Percentiles rank a stretch among this genome's conserved stretches.
These are phyloP conservation scores for Backusella sp. DNA, from an alignment of 192 early-diverging fungal species.

Conservation along the genomic window DNA sequence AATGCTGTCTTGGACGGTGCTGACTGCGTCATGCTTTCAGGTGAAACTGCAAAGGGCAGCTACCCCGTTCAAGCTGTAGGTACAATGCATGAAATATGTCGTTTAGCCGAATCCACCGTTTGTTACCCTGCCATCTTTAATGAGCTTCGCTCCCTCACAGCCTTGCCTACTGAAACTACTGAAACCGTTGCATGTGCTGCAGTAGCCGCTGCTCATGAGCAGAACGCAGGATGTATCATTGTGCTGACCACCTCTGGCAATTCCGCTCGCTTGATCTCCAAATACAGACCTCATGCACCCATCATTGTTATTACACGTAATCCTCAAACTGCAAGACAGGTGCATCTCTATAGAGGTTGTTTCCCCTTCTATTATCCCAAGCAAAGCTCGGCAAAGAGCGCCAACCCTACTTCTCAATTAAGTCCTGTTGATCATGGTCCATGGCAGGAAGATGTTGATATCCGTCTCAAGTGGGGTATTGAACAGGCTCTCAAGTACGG, in stretches of 20 bases:
- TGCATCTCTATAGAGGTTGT: conserved; percentile 80
- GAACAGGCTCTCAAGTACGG: conserved; percentile 68
- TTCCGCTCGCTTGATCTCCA: conserved; percentile 86
- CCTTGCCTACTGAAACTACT: conserved; percentile 76
- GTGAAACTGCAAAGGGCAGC: conserved; percentile 95
- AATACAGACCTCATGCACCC: conserved; percentile 91
- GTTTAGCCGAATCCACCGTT: conserved; percentile 89
- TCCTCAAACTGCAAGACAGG: conserved; percentile 66
- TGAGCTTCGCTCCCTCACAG: conserved; percentile 75
- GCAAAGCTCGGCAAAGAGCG: conserved; percentile 21
- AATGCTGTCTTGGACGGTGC: conserved; percentile 98
- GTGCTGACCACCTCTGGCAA: conserved; percentile 89
- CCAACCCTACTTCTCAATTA: conserved; percentile 22
- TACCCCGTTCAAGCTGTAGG: conserved; percentile 89
- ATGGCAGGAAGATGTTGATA: conserved; percentile 86
- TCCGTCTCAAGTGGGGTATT: conserved; percentile 72
- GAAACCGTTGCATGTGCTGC: conserved; percentile 94
- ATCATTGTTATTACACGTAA: conserved; percentile 91
- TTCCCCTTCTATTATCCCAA: conserved; percentile 74
- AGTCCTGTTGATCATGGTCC: conserved; percentile 46
- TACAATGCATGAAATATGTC: conserved; percentile 94
- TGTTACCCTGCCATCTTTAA: conserved; percentile 95
- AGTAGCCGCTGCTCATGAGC: conserved; percentile 79
- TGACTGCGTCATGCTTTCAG: conserved; percentile 99
- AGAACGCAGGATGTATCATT: conserved; percentile 84